phyloP scores from a whole-genome alignment of 257 asterid genomes.

The Pogostemon cablin region DNA sequence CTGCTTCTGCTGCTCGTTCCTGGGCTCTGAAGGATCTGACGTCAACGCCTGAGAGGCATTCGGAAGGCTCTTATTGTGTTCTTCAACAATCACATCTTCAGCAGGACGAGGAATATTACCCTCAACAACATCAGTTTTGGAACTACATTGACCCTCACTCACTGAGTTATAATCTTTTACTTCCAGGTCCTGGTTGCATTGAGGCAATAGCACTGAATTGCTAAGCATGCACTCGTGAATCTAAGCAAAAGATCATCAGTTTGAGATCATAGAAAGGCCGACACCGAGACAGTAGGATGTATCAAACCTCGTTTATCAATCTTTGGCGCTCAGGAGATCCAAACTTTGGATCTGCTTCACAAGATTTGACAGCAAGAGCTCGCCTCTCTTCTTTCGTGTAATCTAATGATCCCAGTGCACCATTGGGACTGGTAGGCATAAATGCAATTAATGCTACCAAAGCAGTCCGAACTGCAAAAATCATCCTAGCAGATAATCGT shows the following conservation, averaged over 20 bases:
- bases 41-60: constrained; percentile 47
- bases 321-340: constrained; percentile 82
- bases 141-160: constrained; percentile 34
- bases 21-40: constrained; percentile 29
- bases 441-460: constrained; percentile 87
- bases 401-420: constrained; percentile 87
- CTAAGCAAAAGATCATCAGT: constrained; percentile 37
- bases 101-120: constrained; percentile 39
- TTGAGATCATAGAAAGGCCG: constrained; percentile 12
- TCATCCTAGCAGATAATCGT: constrained; percentile 11
- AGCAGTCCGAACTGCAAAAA: constrained; percentile 81
- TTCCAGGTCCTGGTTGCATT: constrained; percentile 44
- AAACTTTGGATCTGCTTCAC: constrained; percentile 65
- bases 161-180: constrained; percentile 36
- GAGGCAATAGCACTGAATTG: constrained; percentile 67
- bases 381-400: constrained; percentile 82
- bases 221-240: constrained; percentile 83
- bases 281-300: not conserved
- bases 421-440: constrained; percentile 91
- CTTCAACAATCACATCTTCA: constrained; percentile 45
- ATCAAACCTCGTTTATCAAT: constrained; percentile 74
- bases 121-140: constrained; percentile 35
- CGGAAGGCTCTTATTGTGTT: constrained; percentile 39
- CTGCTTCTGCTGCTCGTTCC: constrained; percentile 1
- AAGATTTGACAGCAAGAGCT: constrained; percentile 77